phyloP scores from a whole-genome alignment of 1,139 yeast species.

The Dujonia santamariae region DNA sequence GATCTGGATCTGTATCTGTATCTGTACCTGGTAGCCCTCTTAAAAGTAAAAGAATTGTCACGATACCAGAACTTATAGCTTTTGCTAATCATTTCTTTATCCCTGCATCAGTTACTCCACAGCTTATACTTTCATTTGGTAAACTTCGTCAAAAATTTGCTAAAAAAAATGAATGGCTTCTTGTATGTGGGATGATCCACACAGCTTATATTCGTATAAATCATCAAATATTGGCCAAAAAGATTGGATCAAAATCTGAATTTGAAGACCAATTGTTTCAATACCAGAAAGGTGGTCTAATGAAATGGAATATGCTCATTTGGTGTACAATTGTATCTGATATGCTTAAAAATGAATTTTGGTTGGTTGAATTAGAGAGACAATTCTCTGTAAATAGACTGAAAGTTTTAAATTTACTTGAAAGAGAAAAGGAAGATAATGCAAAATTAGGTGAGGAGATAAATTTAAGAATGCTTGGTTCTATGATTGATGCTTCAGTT shows the following conservation, averaged over 20 bases:
- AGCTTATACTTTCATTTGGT: constrained; percentile 49
- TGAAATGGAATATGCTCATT: constrained; percentile 43
- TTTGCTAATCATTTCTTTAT: constrained; percentile 63
- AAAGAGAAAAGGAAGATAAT: constrained; percentile 23
- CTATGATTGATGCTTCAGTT: constrained; percentile 34
- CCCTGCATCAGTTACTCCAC: constrained; percentile 50
- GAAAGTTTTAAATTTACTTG: constrained; percentile 10
- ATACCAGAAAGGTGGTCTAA: constrained; percentile 52
- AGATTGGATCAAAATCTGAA: constrained; percentile 47
- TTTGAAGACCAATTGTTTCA: constrained; percentile 49
- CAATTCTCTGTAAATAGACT: constrained; percentile 28
- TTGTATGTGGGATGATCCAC: constrained; percentile 63
- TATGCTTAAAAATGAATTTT: constrained; percentile 50
- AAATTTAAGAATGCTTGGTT: constrained; percentile 31
- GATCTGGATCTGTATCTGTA: not conserved
- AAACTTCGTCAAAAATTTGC: constrained; percentile 48
- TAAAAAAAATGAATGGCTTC: constrained; percentile 61
- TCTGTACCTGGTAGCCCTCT: constrained; percentile 4
- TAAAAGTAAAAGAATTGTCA: constrained; percentile 19
- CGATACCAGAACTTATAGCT: constrained; percentile 50
- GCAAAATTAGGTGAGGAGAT: constrained; percentile 34
- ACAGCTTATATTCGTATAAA: constrained; percentile 58
- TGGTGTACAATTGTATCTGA: constrained; percentile 55
- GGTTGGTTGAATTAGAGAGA: constrained; percentile 49
- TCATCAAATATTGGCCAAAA: constrained; percentile 39